Evolutionary conservation across 345 rosid genomes (phyloP).

Genomic region (Pseudoturritis turrita): DNA sequence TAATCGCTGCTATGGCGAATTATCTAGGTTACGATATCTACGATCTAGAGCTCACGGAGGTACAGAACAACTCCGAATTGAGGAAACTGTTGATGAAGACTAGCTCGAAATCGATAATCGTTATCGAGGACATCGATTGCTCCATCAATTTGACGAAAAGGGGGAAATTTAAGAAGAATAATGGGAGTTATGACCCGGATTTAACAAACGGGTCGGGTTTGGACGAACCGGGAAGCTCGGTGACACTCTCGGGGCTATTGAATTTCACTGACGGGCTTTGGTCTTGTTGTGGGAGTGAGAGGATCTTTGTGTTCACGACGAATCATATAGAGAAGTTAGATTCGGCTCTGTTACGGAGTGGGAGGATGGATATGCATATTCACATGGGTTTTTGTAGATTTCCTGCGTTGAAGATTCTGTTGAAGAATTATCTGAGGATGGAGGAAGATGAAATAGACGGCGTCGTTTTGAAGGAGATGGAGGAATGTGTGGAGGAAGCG

Average conservation of each 20-base stretch:
- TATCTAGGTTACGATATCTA: slow-evolving; percentile 79
- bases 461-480: slow-evolving; percentile 36
- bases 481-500: slow-evolving; percentile 45
- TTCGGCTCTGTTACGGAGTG: slow-evolving; percentile 78
- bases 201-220: slow-evolving; percentile 42
- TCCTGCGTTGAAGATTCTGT: slow-evolving; percentile 55
- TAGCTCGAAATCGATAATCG: slow-evolving; percentile 80
- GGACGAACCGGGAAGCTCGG: slow-evolving; percentile 30
- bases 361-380: slow-evolving; percentile 96
- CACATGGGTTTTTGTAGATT: slow-evolving; percentile 75
- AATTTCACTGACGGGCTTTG: slow-evolving; percentile 96
- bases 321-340: slow-evolving; percentile 86
- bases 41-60: slow-evolving; percentile 91
- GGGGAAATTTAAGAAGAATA: slow-evolving; percentile 25
- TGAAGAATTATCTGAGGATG: slow-evolving; percentile 56
- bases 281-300: slow-evolving; percentile 98
- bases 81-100: slow-evolving; percentile 88
- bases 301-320: slow-evolving; percentile 88
- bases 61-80: slow-evolving; percentile 81
- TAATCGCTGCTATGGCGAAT: slow-evolving; percentile 99
- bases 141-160: slow-evolving; percentile 57
- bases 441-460: slow-evolving; percentile 36
- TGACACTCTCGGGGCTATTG: slow-evolving; percentile 76
- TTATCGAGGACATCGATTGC: slow-evolving; percentile 91
- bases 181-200: slow-evolving; percentile 17